A percentile compares a stretch with the other conserved stretches of the same genome.
These are phyloP conservation scores for Daedalea quercina DNA, from an alignment of 768 basidiomycete species.

Conservation along the genomic window DNA sequence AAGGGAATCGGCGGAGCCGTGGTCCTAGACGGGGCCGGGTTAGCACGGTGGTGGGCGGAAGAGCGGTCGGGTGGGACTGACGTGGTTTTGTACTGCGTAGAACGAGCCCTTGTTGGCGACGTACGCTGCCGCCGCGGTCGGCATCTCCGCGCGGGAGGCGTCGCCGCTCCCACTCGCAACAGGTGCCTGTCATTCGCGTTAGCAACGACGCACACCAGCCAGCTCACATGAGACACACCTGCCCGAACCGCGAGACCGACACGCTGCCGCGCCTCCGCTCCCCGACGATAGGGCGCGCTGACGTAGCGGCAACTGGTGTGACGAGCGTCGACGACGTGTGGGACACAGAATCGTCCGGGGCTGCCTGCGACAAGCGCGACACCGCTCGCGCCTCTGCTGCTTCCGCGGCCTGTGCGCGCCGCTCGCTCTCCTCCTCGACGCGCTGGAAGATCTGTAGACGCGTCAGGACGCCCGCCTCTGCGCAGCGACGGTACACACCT, in stretches of 20 bases:
- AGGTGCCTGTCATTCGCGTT: neutral
- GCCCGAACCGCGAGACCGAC: constrained; percentile 55
- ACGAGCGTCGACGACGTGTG: neutral
- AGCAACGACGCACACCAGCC: neutral
- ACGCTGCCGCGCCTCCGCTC: constrained; percentile 41
- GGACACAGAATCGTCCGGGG: too few species aligned
- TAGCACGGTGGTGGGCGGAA: neutral
- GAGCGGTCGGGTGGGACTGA: neutral
- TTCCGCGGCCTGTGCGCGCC: constrained; percentile 29
- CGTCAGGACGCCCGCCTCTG: neutral
- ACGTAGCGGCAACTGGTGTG: constrained; percentile 1
- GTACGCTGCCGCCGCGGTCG: constrained; percentile 17
- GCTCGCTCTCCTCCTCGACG: constrained; percentile 52
- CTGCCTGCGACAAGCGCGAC: constrained; percentile 12
- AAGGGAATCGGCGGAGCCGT: constrained; percentile 23
- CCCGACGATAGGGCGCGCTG: neutral
- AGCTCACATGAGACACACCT: constrained; percentile 31
- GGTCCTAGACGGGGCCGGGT: neutral
- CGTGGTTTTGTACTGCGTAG: constrained; percentile 21
- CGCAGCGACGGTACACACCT: constrained; percentile 7
- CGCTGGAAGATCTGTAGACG: constrained; percentile 44
- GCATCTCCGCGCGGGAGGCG: constrained; percentile 5
- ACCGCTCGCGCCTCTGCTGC: constrained; percentile 5
- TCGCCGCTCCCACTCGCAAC: neutral
- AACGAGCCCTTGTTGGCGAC: constrained; percentile 17